Evolutionary conservation across 371 early-diverging fungal genomes (phyloP).

Genomic region (Apophysomyces trapeziformis): DNA sequence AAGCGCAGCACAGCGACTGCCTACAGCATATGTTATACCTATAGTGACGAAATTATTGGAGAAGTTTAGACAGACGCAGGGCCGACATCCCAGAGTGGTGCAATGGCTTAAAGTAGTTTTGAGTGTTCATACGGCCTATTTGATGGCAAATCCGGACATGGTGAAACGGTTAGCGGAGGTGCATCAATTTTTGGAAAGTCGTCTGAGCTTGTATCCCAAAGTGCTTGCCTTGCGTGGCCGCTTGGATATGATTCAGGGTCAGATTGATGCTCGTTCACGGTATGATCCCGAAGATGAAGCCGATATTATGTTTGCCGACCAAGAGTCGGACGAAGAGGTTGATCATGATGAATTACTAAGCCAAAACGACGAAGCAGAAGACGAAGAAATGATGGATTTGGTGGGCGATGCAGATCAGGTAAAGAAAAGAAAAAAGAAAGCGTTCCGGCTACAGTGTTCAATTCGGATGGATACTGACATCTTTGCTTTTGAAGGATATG

Average conservation of each 20-base stretch:
- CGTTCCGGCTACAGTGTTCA: background rate
- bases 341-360: constrained; percentile 18
- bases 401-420: constrained; percentile 12
- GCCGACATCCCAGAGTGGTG: constrained; percentile 59
- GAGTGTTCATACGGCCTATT: constrained; percentile 66
- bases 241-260: constrained; percentile 70
- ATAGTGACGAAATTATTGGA: constrained; percentile 60
- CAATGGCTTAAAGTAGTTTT: constrained; percentile 77
- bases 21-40: constrained; percentile 63
- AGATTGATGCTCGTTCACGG: constrained; percentile 60
- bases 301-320: constrained; percentile 41
- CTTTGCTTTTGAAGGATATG: constrained; percentile 15
- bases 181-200: constrained; percentile 64
- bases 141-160: constrained; percentile 64
- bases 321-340: constrained; percentile 41
- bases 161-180: constrained; percentile 60
- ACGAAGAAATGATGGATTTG: constrained; percentile 20
- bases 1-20: constrained; percentile 62
- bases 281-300: constrained; percentile 39
- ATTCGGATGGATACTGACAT: background rate
- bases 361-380: constrained; percentile 16
- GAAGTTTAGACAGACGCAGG: constrained; percentile 44
- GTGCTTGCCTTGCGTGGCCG: constrained; percentile 69
- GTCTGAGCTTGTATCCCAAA: constrained; percentile 58
- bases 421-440: background rate